A percentile compares a stretch with the other conserved stretches of the same genome.
Conservation (phyloP, 2,329 filamentous ascomycete species). For the Colletotrichum sp. region DNA sequence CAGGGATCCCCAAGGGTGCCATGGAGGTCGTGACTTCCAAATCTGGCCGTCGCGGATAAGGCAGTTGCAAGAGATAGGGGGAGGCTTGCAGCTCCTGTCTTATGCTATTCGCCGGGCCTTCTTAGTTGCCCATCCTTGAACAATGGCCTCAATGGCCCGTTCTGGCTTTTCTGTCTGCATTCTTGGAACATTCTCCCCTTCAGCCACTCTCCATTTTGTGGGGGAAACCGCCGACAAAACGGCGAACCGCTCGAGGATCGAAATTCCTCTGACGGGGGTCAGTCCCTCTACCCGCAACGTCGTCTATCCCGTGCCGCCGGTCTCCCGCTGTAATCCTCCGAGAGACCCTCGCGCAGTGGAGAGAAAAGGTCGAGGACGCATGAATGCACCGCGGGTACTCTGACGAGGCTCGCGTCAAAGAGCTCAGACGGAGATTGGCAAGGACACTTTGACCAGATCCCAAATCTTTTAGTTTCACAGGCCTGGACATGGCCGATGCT, state of each 20-base stretch:
- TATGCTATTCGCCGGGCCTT: slow-evolving; percentile 9
- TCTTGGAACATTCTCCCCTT: slow-evolving; percentile 12
- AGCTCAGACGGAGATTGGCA: slow-evolving; percentile 2
- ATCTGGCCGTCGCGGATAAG: slow-evolving; percentile 15
- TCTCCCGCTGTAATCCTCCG: not conserved
- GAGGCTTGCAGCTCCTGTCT: not conserved
- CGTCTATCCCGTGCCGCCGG: slow-evolving; percentile 5
- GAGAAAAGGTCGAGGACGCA: not conserved
- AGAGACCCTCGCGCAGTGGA: not conserved
- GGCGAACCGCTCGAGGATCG: not conserved
- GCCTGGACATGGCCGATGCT: not conserved
- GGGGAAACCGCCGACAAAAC: not conserved
- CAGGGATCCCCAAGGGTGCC: slow-evolving; percentile 17
- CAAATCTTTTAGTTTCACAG: not conserved
- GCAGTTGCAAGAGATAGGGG: slow-evolving; percentile 12
- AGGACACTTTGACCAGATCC: not conserved
- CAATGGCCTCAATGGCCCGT: not conserved
- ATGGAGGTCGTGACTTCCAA: not conserved
- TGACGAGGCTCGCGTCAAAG: slow-evolving; percentile 12
- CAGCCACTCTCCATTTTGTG: not conserved
- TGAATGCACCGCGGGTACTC: slow-evolving; percentile 7
- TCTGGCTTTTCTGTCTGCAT: not conserved
- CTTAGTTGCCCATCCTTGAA: not conserved
- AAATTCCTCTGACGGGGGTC: not conserved
- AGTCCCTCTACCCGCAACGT: not conserved